phyloP scores from a whole-genome alignment of 2,329 filamentous ascomycete genomes.

The Microdochium paspali region DNA sequence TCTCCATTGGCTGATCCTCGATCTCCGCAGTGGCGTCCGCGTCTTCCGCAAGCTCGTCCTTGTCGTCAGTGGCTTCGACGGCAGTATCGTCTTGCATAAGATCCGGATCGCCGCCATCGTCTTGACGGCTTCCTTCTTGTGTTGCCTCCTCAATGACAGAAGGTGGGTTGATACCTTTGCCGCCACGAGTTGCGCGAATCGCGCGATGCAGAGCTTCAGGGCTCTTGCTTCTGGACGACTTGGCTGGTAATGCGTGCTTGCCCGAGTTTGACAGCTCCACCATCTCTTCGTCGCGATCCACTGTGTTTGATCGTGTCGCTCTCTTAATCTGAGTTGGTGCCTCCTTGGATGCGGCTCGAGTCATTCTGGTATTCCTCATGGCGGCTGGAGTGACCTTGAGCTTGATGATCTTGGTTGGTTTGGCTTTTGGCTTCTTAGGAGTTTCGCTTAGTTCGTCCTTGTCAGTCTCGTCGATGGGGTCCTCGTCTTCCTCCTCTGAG shows the following conservation, averaged over 20 bases:
- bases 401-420: constrained; percentile 30
- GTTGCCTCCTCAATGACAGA: constrained; percentile 41
- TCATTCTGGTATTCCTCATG: constrained; percentile 12
- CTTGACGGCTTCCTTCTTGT: constrained; percentile 37
- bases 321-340: constrained; percentile 27
- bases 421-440: constrained; percentile 15
- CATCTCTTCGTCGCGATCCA: constrained; percentile 44
- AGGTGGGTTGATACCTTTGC: constrained; percentile 39
- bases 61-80: constrained; percentile 3
- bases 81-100: constrained; percentile 2
- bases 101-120: constrained; percentile 8
- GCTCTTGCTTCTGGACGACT: constrained; percentile 43
- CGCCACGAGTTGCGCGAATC: constrained; percentile 35
- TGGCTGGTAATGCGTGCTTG: constrained; percentile 39
- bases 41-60: constrained; percentile 18
- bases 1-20: constrained; percentile 19
- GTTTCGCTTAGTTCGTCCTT: constrained; percentile 24
- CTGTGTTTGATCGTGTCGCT: constrained; percentile 42
- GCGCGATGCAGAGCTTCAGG: constrained; percentile 38
- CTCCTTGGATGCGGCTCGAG: constrained; percentile 4
- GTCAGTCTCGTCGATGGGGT: constrained; percentile 30
- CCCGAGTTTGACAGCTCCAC: constrained; percentile 52
- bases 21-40: constrained; percentile 11
- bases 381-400: constrained; percentile 24
- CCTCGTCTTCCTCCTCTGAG: constrained; percentile 23